phyloP scores from a whole-genome alignment of 169 alveolate genomes.

The Plasmodium yoelii region DNA sequence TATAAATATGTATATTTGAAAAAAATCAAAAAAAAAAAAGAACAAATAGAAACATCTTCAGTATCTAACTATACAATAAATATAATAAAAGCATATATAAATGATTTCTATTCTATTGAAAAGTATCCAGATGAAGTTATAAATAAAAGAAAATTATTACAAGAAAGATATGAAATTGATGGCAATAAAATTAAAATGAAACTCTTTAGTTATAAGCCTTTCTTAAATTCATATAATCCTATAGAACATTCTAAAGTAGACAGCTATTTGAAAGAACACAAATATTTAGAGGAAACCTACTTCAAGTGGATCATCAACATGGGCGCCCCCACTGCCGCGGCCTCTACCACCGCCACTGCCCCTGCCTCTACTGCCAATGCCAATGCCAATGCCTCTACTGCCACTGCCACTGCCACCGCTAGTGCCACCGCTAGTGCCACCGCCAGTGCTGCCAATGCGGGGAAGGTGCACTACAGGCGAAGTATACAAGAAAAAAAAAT shows the following conservation, averaged over 20 bases:
- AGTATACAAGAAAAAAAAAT: constrained; percentile 56
- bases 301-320: constrained; percentile 33
- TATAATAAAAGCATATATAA: constrained; percentile 30
- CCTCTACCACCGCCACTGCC: neutral
- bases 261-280: constrained; percentile 26
- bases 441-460: neutral
- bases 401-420: neutral
- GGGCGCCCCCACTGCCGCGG: neutral
- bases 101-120: constrained; percentile 50
- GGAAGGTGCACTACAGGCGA: constrained; percentile 18
- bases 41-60: too few relatives aligned
- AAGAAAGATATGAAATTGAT: constrained; percentile 56
- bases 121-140: neutral
- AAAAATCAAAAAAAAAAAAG: neutral
- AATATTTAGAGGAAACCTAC: constrained; percentile 6
- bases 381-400: neutral
- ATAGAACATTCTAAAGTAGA: constrained; percentile 1
- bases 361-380: neutral
- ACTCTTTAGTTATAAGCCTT: constrained; percentile 10
- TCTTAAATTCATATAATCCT: constrained; percentile 10
- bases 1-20: constrained; percentile 45
- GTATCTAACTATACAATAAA: neutral
- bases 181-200: constrained; percentile 48
- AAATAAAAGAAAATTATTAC: constrained; percentile 33
- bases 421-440: neutral